Evolutionary conservation across 805 yeast genomes (phyloP), one percentile per base, ranked within the genome.

Genomic region (Pichia gijzeniarum): DNA sequence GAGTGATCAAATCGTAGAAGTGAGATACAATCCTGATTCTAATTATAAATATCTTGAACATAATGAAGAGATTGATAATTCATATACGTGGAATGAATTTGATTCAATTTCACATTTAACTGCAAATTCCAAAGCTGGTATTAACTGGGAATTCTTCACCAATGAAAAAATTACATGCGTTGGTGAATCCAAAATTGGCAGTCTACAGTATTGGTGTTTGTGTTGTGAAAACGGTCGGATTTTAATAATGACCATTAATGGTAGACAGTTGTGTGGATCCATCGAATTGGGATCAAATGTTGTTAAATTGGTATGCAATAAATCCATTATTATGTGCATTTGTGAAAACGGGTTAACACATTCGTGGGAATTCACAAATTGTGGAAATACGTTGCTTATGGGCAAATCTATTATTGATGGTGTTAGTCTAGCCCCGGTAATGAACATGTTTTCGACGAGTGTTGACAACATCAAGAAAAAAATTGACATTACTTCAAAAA

Each of bases 181-280:
- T 20, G 49, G 64, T 8, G 55, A 61, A 3, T 61, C 70, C 0
- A 49, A 52, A 4, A 32, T 40, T 5, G 70, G 68, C 43, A 73
- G 73, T 31, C 73, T 76, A 32, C 73, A 78, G 40, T 79, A 67
- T 53, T 74, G 81, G 68, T 73, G 74, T 10, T 57, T 79, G 19
- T 70, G 82, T 0, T 78, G 86, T 0, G 80, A 80, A 39, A 67
- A 72, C 27, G 89, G 89, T 0, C 61, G 77, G 0, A 53, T 82
- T 13, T 71, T 74, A 48, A 51, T 78, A 0, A 53, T 73, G 7
- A 60, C 73, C 1, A 66, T 74, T 0, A 59, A 62, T 6, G 85
- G 85, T 0, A 56, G 72, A 20, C 64, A 65, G 25, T 49, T 71
- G 1, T 56, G 67, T 40, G 80, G 85, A 2, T 59, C 70, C 10